Conservation (phyloP, 164 flowering plant genomes). For the Vitis rotundifolia region DNA sequence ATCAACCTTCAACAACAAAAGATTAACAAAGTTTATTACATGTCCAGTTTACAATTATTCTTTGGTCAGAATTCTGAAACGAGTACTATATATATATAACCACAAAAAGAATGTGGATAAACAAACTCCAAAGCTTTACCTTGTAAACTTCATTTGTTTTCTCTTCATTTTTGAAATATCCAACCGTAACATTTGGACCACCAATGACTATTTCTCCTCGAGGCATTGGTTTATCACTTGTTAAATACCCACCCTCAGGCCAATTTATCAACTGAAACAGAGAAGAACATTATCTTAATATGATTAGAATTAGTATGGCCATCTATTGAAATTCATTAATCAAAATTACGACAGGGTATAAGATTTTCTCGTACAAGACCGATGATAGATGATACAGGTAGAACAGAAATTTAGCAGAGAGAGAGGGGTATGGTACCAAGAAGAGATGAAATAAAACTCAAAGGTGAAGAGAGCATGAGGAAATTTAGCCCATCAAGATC, state of each 20-base stretch:
- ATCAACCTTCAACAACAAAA: slow-evolving; percentile 57
- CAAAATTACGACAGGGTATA: too few relatives aligned
- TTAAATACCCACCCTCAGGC: slow-evolving; percentile 91
- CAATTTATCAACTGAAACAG: slow-evolving; percentile 81
- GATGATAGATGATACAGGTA: too few relatives aligned
- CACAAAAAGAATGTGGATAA: neutral
- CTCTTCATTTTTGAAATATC: slow-evolving; percentile 87
- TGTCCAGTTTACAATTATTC: neutral
- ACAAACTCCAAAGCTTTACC: slow-evolving; percentile 36
- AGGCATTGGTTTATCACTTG: slow-evolving; percentile 81
- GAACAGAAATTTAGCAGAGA: too few relatives aligned
- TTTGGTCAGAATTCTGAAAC: neutral
- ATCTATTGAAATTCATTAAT: too few relatives aligned
- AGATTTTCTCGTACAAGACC: too few relatives aligned
- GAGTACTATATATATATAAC: too few relatives aligned
- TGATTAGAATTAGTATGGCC: neutral
- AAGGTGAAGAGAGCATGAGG: too few relatives aligned
- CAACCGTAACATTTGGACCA: slow-evolving; percentile 92
- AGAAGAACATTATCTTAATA: slow-evolving; percentile 5
- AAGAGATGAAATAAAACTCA: too few relatives aligned
- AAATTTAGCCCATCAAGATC: too few relatives aligned
- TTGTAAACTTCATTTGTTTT: slow-evolving; percentile 93
- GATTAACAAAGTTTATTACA: neutral
- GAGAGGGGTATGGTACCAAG: too few relatives aligned
- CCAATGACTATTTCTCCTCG: slow-evolving; percentile 96